These are phyloP conservation scores for Penicillium rolfsii DNA, from an alignment of 2,329 filamentous ascomycete genomes.

Conservation along the genomic window DNA sequence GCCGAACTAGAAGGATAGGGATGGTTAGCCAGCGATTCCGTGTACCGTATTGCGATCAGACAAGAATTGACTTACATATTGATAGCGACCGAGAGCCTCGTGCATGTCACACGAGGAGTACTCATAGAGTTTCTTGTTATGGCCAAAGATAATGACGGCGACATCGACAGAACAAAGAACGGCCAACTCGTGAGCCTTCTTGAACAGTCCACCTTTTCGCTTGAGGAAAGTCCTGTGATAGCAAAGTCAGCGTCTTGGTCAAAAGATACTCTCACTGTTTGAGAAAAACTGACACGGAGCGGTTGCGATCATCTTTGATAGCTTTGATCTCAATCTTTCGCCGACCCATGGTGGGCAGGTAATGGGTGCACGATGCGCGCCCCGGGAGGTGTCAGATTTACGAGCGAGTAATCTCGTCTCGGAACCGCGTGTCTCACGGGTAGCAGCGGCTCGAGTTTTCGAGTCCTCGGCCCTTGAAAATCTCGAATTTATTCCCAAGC, in stretches of 20 bases:
- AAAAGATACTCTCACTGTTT: not conserved
- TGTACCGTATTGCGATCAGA: conserved; percentile 1
- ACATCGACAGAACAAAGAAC: conserved; percentile 98
- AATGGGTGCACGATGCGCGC: conserved; percentile 19
- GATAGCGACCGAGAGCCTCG: conserved; percentile 83
- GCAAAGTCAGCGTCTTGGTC: conserved; percentile 11
- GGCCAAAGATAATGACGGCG: conserved; percentile 96
- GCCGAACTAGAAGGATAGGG: conserved; percentile 67
- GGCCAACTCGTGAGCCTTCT: conserved; percentile 98
- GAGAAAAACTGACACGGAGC: conserved; percentile 77
- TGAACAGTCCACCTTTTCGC: conserved; percentile 97
- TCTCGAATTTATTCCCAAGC: not conserved
- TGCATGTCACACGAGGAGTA: conserved; percentile 94
- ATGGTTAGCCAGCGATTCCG: not conserved
- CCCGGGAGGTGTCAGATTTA: conserved; percentile 2
- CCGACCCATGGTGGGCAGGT: conserved; percentile 71
- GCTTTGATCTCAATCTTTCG: conserved; percentile 99
- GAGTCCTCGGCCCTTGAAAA: not conserved
- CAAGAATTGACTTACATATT: conserved; percentile 70
- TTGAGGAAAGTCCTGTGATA: conserved; percentile 87
- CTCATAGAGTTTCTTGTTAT: conserved; percentile 98
- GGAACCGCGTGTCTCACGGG: conserved; percentile 5
- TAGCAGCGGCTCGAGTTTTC: conserved; percentile 4
- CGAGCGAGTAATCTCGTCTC: conserved; percentile 3
- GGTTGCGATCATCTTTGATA: conserved; percentile 97